These are phyloP conservation scores for Allantophomopsis cytisporea DNA, from an alignment of 2,329 filamentous ascomycete genomes.

Conservation along the genomic window DNA sequence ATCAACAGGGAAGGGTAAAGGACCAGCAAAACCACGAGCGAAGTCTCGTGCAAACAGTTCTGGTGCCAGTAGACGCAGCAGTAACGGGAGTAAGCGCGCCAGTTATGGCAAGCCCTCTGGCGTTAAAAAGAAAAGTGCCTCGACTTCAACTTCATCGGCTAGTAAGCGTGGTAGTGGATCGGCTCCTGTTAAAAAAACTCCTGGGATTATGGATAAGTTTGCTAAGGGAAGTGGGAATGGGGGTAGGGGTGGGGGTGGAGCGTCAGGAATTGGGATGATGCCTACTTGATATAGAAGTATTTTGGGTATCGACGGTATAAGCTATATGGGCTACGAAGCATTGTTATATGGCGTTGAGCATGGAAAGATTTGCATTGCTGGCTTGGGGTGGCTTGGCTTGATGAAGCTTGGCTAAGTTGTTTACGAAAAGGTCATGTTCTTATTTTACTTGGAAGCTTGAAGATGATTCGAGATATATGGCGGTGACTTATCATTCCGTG, in stretches of 20 bases:
- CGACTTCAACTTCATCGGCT: not conserved
- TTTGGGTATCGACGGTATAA: no score
- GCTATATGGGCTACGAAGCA: no score
- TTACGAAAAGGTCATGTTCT: no score
- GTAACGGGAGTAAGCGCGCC: not conserved
- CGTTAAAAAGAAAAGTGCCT: slow-evolving; percentile 8
- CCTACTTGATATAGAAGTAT: slow-evolving; percentile 1
- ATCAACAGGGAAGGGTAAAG: not conserved
- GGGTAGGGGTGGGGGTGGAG: slow-evolving; percentile 1
- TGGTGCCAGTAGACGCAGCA: not conserved
- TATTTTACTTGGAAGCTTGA: no score
- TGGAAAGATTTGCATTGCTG: no score
- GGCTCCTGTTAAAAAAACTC: not conserved
- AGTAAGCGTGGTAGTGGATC: slow-evolving; percentile 5
- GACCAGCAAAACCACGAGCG: not conserved
- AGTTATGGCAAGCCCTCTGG: slow-evolving; percentile 3
- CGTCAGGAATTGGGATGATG: slow-evolving; percentile 12
- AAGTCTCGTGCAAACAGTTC: not conserved
- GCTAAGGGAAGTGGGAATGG: slow-evolving; percentile 1
- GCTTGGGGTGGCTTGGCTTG: no score
- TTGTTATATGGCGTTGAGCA: no score
- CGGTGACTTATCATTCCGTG: no score
- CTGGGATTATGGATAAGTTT: slow-evolving; percentile 1
- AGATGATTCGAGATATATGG: no score
- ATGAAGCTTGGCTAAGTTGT: no score